These are phyloP conservation scores for Diaporthe nobilis DNA, from an alignment of 2,329 filamentous ascomycete species.

Conservation along the genomic window DNA sequence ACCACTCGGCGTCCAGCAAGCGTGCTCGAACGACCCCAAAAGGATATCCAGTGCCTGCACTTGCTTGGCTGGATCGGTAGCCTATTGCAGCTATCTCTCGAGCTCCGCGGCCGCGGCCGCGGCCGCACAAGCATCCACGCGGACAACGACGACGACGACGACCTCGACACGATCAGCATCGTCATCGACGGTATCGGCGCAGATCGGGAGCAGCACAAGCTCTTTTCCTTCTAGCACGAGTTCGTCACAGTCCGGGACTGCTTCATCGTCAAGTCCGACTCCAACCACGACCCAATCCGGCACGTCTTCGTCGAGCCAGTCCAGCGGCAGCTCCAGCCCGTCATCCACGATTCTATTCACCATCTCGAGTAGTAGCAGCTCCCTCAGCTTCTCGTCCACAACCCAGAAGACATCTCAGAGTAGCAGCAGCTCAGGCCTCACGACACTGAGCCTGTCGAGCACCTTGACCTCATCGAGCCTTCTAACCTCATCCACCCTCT, in stretches of 20 bases:
- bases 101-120: background rate
- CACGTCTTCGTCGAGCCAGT: background rate
- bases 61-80: background rate
- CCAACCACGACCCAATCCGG: background rate
- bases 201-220: background rate
- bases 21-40: background rate
- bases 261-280: background rate
- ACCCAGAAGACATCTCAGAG: no score
- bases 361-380: background rate
- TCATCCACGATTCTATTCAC: background rate
- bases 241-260: background rate
- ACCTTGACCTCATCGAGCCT: no score
- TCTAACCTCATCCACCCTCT: no score
- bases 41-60: slow-evolving; percentile 15
- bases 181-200: background rate
- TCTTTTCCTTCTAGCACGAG: background rate
- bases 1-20: background rate
- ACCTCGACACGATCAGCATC: background rate
- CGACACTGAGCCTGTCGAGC: no score
- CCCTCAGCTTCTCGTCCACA: no score
- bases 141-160: background rate
- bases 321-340: background rate
- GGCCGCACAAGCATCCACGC: background rate
- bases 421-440: no score
- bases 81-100: background rate